phyloP scores from a whole-genome alignment of 2,329 filamentous ascomycete genomes.

The Polychaeton citri region DNA sequence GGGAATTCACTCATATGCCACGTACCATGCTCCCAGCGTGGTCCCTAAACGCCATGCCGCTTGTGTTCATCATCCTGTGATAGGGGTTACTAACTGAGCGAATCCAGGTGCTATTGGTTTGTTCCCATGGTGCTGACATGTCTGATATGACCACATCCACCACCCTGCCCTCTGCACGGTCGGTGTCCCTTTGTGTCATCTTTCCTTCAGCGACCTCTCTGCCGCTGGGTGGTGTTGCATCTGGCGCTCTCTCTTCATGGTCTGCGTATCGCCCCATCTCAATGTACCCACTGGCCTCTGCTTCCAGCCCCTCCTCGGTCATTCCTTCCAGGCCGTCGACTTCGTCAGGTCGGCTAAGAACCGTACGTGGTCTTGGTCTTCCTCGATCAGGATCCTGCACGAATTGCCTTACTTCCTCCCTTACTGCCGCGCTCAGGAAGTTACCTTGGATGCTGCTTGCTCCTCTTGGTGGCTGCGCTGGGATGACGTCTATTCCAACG shows the following conservation, averaged over 20 bases:
- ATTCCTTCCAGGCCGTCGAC: slow-evolving; percentile 12
- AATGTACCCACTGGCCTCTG: slow-evolving; percentile 45
- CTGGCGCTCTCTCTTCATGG: slow-evolving; percentile 14
- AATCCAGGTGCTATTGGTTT: slow-evolving; percentile 64
- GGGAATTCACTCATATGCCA: slow-evolving; percentile 3
- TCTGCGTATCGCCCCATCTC: slow-evolving; percentile 45
- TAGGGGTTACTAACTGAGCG: slow-evolving; percentile 92
- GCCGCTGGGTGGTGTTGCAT: slow-evolving; percentile 5
- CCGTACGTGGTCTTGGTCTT: slow-evolving; percentile 24
- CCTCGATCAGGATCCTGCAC: slow-evolving; percentile 52
- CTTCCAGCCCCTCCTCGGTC: slow-evolving; percentile 27
- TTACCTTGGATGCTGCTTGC: slow-evolving; percentile 94
- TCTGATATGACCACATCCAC: slow-evolving; percentile 95
- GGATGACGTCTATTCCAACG: slow-evolving; percentile 87
- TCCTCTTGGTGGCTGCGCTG: slow-evolving; percentile 76
- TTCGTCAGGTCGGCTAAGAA: neutral
- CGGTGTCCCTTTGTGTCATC: slow-evolving; percentile 12
- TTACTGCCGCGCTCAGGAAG: slow-evolving; percentile 66
- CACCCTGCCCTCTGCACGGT: slow-evolving; percentile 35
- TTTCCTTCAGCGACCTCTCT: slow-evolving; percentile 4
- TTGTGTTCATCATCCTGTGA: slow-evolving; percentile 98
- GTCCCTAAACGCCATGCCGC: slow-evolving; percentile 72
- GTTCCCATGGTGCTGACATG: slow-evolving; percentile 96
- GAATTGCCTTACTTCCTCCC: slow-evolving; percentile 62
- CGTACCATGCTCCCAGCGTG: slow-evolving; percentile 90